Evolutionary conservation across 2,329 filamentous ascomycete genomes (phyloP), one percentile per base, ranked within the genome.

Genomic region (Knufia fluminis): DNA sequence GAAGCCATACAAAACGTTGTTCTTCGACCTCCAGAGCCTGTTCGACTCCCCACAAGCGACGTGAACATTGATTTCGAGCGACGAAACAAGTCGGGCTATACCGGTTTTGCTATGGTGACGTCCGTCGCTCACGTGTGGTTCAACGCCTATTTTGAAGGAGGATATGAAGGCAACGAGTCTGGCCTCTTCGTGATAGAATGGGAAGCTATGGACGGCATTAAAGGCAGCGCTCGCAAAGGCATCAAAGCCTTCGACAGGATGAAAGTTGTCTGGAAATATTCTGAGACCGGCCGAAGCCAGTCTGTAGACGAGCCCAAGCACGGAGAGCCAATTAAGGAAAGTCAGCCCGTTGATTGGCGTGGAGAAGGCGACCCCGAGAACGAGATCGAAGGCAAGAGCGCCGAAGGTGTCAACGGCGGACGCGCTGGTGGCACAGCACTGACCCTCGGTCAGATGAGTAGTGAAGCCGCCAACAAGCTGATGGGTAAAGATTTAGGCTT

Each of bases 81-180:
- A 6, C 81, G 90, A 31, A 94, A 89, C 67, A 85, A 83, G 60
- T 81, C 85, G 1, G 77, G 79, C 3, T 86, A 85, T 60, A 76
- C 76, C 4, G 85, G 88, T 1, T 78, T 87, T 57, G 89, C 87
- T 0, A 87, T 97, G 82, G 88, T 96, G 2, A 95, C 91, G 0
- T 83, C 90, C 0, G 83, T 97, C 8, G 90, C 90, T 0, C 91
- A 97, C 61, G 86, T 95, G 14, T 98, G 92, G 92, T 95, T 96
- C 73, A 98, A 98, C 62, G 74, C 82, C 1, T 97, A 82, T 67
- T 97, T 97, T 60, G 92, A 97, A 68, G 89, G 90, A 39, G 86
- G 85, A 20, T 47, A 50, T 40, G 69, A 73, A 14, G 74, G 86
- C 0, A 76, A 85, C 43, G 76, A 82, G 38, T 85, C 77, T 8